Conservation (phyloP, 2,329 filamentous ascomycete genomes). For the Alternaria ethzedia region DNA sequence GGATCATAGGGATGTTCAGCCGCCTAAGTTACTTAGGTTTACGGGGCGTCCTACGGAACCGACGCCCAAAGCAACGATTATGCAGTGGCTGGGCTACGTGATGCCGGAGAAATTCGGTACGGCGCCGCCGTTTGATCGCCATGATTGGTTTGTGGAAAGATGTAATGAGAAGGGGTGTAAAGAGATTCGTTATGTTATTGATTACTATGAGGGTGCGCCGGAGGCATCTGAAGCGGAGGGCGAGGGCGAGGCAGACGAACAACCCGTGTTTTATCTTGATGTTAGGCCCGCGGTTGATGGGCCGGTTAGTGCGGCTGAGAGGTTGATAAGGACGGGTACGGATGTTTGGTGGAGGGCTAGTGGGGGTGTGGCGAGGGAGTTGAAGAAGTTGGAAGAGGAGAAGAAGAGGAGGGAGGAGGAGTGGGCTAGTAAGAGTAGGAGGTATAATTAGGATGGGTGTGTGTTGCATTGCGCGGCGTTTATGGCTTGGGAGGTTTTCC, state of each 20-base stretch:
- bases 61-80: slow-evolving; percentile 88
- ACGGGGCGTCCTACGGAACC: slow-evolving; percentile 87
- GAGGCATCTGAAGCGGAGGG: slow-evolving; percentile 71
- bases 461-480: slow-evolving; percentile 3
- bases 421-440: slow-evolving; percentile 23
- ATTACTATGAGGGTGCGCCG: slow-evolving; percentile 87
- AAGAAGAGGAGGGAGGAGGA: slow-evolving; percentile 40
- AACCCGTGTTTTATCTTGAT: slow-evolving; percentile 94
- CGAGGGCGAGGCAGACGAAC: neutral
- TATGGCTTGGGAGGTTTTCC: neutral
- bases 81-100: slow-evolving; percentile 78
- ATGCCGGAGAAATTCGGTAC: slow-evolving; percentile 81
- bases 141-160: slow-evolving; percentile 94
- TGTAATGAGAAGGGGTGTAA: slow-evolving; percentile 69
- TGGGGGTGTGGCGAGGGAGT: slow-evolving; percentile 69
- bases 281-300: slow-evolving; percentile 88
- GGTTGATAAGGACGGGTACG: slow-evolving; percentile 85
- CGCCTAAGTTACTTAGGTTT: slow-evolving; percentile 82
- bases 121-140: slow-evolving; percentile 90
- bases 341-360: slow-evolving; percentile 93
- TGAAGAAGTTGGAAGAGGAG: slow-evolving; percentile 42
- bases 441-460: slow-evolving; percentile 30
- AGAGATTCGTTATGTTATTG: slow-evolving; percentile 93
- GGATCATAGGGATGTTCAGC: slow-evolving; percentile 46
- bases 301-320: slow-evolving; percentile 79